Evolutionary conservation across 1,284 basidiomycete species (phyloP).

Genomic region (Cryptococcus sp.): DNA sequence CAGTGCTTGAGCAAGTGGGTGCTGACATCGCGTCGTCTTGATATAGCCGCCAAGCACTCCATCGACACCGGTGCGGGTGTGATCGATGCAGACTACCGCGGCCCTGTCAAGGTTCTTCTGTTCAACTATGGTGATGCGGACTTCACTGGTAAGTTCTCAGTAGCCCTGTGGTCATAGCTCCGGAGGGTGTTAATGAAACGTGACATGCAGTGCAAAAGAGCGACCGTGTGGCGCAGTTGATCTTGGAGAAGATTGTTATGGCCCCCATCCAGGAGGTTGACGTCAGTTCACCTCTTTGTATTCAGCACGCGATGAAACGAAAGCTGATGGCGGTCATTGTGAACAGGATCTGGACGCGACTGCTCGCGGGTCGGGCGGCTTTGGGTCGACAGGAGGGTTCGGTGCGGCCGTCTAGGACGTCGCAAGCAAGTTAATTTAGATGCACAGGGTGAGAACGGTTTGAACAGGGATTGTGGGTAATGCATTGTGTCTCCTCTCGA

Average conservation of each 20-base stretch:
- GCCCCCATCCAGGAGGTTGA: constrained; percentile 84
- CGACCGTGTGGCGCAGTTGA: constrained; percentile 91
- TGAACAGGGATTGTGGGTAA: no score
- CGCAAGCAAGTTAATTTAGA: constrained; percentile 15
- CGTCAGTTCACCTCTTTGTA: constrained; percentile 52
- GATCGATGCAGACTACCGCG: constrained; percentile 94
- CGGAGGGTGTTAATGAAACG: neutral
- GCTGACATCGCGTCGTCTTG: neutral
- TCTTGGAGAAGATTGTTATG: constrained; percentile 85
- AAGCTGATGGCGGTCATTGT: constrained; percentile 1
- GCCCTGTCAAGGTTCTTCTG: constrained; percentile 83
- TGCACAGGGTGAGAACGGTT: neutral
- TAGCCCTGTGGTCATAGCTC: neutral
- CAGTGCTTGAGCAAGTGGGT: neutral
- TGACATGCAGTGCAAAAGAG: constrained; percentile 72
- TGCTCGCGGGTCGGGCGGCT: constrained; percentile 76
- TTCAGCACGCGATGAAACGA: neutral
- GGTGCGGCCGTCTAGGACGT: constrained; percentile 21
- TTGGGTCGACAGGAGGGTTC: constrained; percentile 84
- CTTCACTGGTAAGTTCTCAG: constrained; percentile 65
- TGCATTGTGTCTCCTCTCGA: no score
- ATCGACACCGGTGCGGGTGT: constrained; percentile 98
- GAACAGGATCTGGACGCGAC: constrained; percentile 78
- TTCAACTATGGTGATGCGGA: constrained; percentile 90
- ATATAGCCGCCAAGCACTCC: constrained; percentile 87